Percentiles rank a stretch among this genome's conserved stretches.
These are phyloP conservation scores for Delonix regia DNA, from an alignment of 306 rosid species.

Conservation along the genomic window DNA sequence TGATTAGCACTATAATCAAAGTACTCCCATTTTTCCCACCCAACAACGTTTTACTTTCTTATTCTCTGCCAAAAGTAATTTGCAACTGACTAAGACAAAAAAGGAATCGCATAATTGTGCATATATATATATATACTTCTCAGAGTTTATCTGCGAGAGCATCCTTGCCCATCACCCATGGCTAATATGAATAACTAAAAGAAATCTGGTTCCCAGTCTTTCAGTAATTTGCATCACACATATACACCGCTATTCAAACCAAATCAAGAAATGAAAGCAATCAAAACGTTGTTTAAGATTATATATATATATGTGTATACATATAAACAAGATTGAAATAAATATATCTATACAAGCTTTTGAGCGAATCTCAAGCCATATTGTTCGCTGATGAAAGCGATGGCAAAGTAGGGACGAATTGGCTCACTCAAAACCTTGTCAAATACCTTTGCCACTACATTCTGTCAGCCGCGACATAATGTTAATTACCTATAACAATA, in stretches of 20 bases:
- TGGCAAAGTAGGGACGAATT: constrained; percentile 53
- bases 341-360: not conserved
- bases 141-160: not conserved
- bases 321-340: not conserved
- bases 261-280: not conserved
- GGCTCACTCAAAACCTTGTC: constrained; percentile 52
- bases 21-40: constrained; percentile 16
- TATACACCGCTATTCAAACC: not conserved
- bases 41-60: no score
- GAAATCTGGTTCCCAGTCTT: constrained; percentile 7
- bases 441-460: constrained; percentile 53
- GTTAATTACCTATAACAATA: no score
- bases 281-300: no score
- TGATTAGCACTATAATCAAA: not conserved
- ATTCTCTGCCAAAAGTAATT: no score
- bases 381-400: constrained; percentile 34
- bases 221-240: constrained; percentile 20
- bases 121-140: constrained; percentile 7
- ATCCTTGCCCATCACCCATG: constrained; percentile 36
- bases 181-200: constrained; percentile 25
- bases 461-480: constrained; percentile 27
- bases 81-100: not conserved
- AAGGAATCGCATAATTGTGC: not conserved
- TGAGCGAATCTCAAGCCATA: constrained; percentile 31
- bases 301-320: no score